Base-by-base conservation (phyloP, 805 yeast genomes). In the Isabelozyma gotoi region DNA sequence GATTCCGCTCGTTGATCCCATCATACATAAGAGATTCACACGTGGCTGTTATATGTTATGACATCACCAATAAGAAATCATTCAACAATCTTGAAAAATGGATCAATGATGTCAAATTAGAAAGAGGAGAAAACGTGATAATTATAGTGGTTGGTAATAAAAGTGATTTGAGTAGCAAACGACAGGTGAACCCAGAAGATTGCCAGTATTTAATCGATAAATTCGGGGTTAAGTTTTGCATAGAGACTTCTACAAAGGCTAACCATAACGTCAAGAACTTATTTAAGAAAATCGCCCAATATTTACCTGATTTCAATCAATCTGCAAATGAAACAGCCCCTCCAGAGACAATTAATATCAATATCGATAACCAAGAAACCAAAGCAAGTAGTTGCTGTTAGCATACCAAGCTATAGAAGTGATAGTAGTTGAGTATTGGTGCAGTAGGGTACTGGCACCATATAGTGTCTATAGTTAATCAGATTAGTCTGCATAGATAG, bases 31-130 rank as follows among this genome's bases (percentile, higher is more conserved):
- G 99, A 54, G 99, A 94, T 65, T 86, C 95, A 12, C 90, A 91
- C 56, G 98, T 94, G n/a, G 98, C 99, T 0, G 95, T 94, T 38
- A 84, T 94, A 19, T 96, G 95, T 17, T 92, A 92, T 68, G 99
- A 94, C 62, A 85, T 92, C 46, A 89, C 97, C 6, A 85, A 82
- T 59, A 84, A 79, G 60, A 87, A 87, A 57, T 82, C 96, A 15
- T 92, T 92, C 67, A 85, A 84, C 46, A 84, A 85, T 52, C 82
- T 94, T 52, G 81, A 81, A 52, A 87, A 88, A 63, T 94, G 99
- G 99, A 83, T 89, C 51, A 94, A 88, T 54, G 97, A 92, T 61
- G 97, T 94, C 5, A 85, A 86, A 59, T 84, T 88, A 49, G 99
- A 92, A 69, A 78, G 98, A 50, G 97, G 97, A 8, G 81, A 80